Percentiles rank a stretch among this genome's conserved stretches.
phyloP scores from a whole-genome alignment of 441 rosid species.

The Brassica hybrid region DNA sequence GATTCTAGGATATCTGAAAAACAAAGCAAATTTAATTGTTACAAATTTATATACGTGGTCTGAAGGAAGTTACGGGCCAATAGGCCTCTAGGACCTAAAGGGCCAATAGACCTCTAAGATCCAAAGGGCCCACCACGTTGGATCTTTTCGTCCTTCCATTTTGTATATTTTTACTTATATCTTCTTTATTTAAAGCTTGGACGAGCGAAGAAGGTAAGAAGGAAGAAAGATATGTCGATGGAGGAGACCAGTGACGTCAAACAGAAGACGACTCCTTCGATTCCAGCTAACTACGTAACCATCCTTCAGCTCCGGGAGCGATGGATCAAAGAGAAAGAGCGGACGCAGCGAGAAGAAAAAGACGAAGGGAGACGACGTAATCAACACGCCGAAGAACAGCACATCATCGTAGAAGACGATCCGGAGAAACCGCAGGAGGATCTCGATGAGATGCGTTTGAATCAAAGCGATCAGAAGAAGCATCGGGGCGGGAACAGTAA shows the following conservation, averaged over 20 bases:
- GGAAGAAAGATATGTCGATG: slow-evolving; percentile 12
- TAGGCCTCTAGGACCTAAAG: not conserved
- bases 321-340: slow-evolving; percentile 32
- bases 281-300: slow-evolving; percentile 37
- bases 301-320: slow-evolving; percentile 38
- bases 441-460: slow-evolving; percentile 2
- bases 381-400: slow-evolving; percentile 18
- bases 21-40: too few relatives aligned
- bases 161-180: not conserved
- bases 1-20: too few relatives aligned
- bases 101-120: not conserved
- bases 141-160: not conserved
- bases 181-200: not conserved
- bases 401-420: slow-evolving; percentile 7
- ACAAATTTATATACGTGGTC: too few relatives aligned
- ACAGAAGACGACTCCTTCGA: slow-evolving; percentile 6
- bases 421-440: slow-evolving; percentile 17
- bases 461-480: not conserved
- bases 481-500: not conserved
- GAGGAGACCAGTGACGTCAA: slow-evolving; percentile 10
- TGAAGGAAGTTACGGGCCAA: not conserved
- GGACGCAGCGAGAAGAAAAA: slow-evolving; percentile 21
- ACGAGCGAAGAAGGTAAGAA: not conserved
- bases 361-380: slow-evolving; percentile 21
- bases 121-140: not conserved